These are phyloP conservation scores for Saccharomycopsis microspora DNA, from an alignment of 805 yeast species.

Conservation along the genomic window DNA sequence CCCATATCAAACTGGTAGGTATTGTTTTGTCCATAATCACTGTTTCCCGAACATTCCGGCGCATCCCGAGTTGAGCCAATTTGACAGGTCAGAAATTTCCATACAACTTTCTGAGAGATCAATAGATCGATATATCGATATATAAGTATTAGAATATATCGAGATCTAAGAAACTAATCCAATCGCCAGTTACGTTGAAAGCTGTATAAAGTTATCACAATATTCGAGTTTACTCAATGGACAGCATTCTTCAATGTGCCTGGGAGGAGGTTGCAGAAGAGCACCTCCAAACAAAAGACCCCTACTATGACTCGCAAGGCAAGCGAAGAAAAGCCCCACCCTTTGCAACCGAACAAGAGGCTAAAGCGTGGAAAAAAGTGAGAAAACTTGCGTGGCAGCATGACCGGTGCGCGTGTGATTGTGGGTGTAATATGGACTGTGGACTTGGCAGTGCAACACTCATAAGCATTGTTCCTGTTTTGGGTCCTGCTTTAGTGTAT, in stretches of 20 bases:
- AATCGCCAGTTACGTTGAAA: too few relatives aligned
- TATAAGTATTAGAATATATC: too few relatives aligned
- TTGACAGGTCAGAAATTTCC: too few relatives aligned
- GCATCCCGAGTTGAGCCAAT: too few relatives aligned
- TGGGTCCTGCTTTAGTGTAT: conserved; percentile 83
- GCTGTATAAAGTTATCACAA: too few relatives aligned
- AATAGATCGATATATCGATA: too few relatives aligned
- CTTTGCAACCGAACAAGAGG: conserved; percentile 46
- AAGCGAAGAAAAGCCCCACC: conserved; percentile 50
- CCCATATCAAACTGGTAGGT: too few relatives aligned
- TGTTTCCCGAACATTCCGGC: too few relatives aligned
- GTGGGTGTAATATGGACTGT: conserved; percentile 44
- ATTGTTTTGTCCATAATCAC: too few relatives aligned
- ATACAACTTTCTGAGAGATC: too few relatives aligned
- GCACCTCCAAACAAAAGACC: conserved; percentile 29
- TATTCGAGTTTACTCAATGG: neutral
- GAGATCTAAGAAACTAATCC: too few relatives aligned
- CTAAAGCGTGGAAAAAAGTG: conserved; percentile 58
- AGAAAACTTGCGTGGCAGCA: conserved; percentile 78
- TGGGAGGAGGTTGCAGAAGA: conserved; percentile 10
- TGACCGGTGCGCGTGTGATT: conserved; percentile 75
- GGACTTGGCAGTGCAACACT: conserved; percentile 76
- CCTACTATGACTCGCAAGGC: conserved; percentile 50
- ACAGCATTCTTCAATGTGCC: neutral
- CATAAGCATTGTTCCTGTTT: conserved; percentile 57